Conservation (phyloP, 345 rosid species). For the Citrus maxima region DNA sequence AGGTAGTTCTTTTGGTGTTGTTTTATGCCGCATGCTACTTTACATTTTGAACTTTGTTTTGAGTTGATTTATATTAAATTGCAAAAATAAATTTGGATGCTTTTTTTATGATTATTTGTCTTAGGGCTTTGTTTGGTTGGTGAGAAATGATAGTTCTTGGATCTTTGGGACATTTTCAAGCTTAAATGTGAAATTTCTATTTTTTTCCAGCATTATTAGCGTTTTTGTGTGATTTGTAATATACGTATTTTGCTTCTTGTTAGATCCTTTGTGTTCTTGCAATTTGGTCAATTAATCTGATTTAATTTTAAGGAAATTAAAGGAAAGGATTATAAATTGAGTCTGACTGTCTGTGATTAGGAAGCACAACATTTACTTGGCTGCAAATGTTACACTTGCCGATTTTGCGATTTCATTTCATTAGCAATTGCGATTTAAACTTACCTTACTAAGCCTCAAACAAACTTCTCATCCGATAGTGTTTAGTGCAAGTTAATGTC, state of each 20-base stretch:
- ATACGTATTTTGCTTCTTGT: neutral
- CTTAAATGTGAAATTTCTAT: neutral
- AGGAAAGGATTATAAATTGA: neutral
- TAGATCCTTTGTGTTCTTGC: neutral
- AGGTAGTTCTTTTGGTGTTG: slow-evolving; percentile 26
- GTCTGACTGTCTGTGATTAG: neutral
- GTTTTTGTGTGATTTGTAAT: neutral
- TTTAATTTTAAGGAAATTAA: neutral
- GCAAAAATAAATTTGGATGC: no score
- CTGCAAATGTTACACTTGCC: neutral
- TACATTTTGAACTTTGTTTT: neutral
- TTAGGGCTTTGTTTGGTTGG: neutral
- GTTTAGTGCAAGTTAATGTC: no score
- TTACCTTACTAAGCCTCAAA: neutral
- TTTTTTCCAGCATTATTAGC: neutral
- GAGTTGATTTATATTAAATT: neutral
- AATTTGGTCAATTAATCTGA: neutral
- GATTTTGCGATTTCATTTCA: no score
- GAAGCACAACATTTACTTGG: neutral
- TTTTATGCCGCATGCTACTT: neutral
- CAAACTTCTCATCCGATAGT: no score
- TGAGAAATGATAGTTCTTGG: neutral
- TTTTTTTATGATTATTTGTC: neutral
- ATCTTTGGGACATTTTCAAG: neutral
- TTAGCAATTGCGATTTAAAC: neutral